Conservation (phyloP, 202 grass and related monocot genomes). For the Dendrocalamus latiflorus region DNA sequence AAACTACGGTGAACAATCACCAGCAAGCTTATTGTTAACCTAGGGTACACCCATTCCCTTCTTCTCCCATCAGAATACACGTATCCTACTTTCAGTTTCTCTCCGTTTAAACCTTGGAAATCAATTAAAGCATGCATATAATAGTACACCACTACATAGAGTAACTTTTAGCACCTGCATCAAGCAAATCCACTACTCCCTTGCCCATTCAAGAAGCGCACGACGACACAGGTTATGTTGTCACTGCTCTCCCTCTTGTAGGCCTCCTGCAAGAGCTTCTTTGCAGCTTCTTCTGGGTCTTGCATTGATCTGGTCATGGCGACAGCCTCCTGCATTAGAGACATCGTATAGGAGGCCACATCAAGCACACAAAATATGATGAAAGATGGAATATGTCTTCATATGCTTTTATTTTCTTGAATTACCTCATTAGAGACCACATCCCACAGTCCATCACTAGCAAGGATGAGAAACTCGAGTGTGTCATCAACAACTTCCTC, state of each 20-base stretch:
- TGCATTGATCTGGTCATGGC: slow-evolving; percentile 60
- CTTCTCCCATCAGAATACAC: slow-evolving; percentile 13
- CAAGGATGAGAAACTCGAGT: slow-evolving; percentile 89
- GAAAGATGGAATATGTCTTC: not conserved
- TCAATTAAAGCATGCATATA: slow-evolving; percentile 21
- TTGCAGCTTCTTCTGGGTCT: slow-evolving; percentile 86
- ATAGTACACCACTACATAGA: not conserved
- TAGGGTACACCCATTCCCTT: slow-evolving; percentile 11
- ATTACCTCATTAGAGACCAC: slow-evolving; percentile 90
- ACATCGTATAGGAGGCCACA: not conserved
- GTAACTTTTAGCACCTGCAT: not conserved
- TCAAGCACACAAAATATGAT: not conserved
- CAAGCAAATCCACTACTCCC: slow-evolving; percentile 48
- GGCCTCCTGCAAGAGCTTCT: slow-evolving; percentile 82
- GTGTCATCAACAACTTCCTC: slow-evolving; percentile 68
- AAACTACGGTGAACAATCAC: not conserved
- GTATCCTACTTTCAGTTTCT: slow-evolving; percentile 14
- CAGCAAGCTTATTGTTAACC: slow-evolving; percentile 35
- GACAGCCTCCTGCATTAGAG: slow-evolving; percentile 63
- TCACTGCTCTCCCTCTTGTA: slow-evolving; percentile 90
- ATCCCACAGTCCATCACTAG: slow-evolving; percentile 93
- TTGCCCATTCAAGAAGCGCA: slow-evolving; percentile 68
- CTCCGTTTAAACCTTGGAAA: slow-evolving; percentile 17
- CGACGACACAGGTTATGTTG: slow-evolving; percentile 88
- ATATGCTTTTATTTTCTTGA: not conserved